Evolutionary conservation across 2,329 filamentous ascomycete species (phyloP).

Genomic region (Apiospora sp.): DNA sequence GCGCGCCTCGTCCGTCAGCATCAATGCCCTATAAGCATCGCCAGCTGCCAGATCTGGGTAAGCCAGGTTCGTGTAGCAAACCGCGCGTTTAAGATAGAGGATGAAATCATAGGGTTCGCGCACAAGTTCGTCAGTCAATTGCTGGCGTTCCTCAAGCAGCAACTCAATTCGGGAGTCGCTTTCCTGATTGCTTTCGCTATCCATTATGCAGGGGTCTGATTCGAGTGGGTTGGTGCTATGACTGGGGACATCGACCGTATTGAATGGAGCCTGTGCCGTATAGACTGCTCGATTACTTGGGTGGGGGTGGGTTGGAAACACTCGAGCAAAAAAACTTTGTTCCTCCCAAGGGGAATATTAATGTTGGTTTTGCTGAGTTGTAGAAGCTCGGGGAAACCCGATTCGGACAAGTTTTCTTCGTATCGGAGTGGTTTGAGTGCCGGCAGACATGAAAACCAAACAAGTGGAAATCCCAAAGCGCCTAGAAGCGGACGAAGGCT

Average conservation of each 20-base stretch:
- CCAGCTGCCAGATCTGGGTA: conserved; percentile 91
- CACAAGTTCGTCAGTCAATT: conserved; percentile 63
- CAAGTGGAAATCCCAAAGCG: conserved; percentile 8
- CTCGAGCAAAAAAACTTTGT: conserved; percentile 1
- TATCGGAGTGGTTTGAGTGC: conserved; percentile 1
- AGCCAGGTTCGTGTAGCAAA: conserved; percentile 74
- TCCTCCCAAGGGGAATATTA: neutral
- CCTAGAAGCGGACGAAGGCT: conserved; percentile 16
- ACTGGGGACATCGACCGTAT: conserved; percentile 14
- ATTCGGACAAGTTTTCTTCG: conserved; percentile 1
- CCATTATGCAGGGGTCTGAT: conserved; percentile 20
- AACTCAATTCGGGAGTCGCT: conserved; percentile 49
- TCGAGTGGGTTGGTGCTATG: conserved; percentile 20
- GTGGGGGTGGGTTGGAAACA: neutral
- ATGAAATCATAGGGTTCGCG: conserved; percentile 67
- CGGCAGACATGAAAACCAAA: conserved; percentile 15
- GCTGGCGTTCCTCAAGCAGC: conserved; percentile 62
- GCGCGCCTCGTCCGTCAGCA: conserved; percentile 81
- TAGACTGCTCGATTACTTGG: neutral
- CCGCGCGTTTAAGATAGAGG: conserved; percentile 73
- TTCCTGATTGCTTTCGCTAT: conserved; percentile 42
- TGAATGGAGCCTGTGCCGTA: conserved; percentile 15
- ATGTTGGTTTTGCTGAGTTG: neutral
- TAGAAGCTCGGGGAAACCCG: neutral
- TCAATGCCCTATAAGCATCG: conserved; percentile 89